Percentiles rank a stretch among this genome's conserved stretches.
Evolutionary conservation across 345 rosid genomes (phyloP).

Genomic region (Geranium rotundifolium): DNA sequence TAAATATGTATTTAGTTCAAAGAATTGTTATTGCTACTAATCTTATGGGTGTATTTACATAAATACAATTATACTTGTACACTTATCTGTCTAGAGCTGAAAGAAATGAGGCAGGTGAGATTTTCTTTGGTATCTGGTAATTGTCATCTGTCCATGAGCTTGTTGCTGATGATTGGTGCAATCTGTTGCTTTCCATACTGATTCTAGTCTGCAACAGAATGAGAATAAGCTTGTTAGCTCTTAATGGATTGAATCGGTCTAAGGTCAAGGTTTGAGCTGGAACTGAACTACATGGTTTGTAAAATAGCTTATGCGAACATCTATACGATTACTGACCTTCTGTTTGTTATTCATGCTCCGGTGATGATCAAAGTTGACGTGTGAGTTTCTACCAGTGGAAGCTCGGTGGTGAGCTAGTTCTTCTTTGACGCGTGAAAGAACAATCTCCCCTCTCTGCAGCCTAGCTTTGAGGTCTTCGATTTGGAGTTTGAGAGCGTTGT

Average conservation of each 20-base stretch:
- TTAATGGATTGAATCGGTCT: no score
- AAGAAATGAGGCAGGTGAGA: constrained; percentile 8
- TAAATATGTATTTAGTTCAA: no score
- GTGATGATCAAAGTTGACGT: constrained; percentile 10
- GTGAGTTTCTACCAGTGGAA: constrained; percentile 42
- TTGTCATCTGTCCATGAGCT: constrained; percentile 31
- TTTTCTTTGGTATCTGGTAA: constrained; percentile 38
- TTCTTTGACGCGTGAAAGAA: constrained; percentile 55
- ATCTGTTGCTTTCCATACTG: constrained; percentile 37
- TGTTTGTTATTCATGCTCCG: constrained; percentile 36
- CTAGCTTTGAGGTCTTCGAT: constrained; percentile 64
- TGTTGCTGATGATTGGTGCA: constrained; percentile 34
- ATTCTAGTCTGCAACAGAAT: constrained; percentile 28
- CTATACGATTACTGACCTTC: constrained; percentile 28
- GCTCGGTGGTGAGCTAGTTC: constrained; percentile 69
- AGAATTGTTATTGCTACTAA: no score
- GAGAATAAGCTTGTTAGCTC: background rate
- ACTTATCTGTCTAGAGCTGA: constrained; percentile 40
- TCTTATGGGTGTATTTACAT: no score
- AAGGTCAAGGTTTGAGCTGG: background rate
- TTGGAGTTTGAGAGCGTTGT: constrained; percentile 56
- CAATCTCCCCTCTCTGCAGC: constrained; percentile 43
- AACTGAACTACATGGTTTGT: no score
- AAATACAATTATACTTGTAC: background rate
- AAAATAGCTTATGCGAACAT: no score